Evolutionary conservation across 2,329 filamentous ascomycete genomes (phyloP).

Genomic region (Pseudogymnoascus sp.): DNA sequence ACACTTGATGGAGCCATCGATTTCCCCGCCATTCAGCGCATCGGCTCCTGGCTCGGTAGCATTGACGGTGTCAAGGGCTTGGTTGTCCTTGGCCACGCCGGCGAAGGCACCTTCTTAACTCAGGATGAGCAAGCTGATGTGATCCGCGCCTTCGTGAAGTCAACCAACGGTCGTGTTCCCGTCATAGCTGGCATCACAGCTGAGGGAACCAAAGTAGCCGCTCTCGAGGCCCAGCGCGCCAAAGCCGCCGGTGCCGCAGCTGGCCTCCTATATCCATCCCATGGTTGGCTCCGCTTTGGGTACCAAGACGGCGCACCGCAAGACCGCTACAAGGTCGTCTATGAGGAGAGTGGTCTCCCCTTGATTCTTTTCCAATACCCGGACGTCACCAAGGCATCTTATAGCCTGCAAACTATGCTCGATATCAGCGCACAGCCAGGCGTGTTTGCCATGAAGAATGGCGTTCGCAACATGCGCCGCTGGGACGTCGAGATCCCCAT

Average conservation of each 20-base stretch:
- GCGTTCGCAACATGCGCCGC: constrained; percentile 49
- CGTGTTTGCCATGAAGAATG: constrained; percentile 51
- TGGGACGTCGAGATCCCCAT: constrained; percentile 50
- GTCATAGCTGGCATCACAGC: constrained; percentile 48
- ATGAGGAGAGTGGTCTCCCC: constrained; percentile 42
- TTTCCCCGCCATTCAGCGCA: constrained; percentile 45
- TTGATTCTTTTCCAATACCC: constrained; percentile 49
- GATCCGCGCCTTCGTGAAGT: constrained; percentile 46
- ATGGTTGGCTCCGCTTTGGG: constrained; percentile 49
- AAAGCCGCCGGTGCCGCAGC: constrained; percentile 44
- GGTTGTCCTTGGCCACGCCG: constrained; percentile 47
- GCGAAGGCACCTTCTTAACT: constrained; percentile 47
- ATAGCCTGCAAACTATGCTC: constrained; percentile 44
- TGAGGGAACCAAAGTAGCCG: constrained; percentile 46
- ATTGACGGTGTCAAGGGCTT: constrained; percentile 45
- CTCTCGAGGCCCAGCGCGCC: constrained; percentile 43
- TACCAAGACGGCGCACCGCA: constrained; percentile 47
- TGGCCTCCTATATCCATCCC: constrained; percentile 45
- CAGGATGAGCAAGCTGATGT: constrained; percentile 41
- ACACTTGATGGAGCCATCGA: constrained; percentile 41
- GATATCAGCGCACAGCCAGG: constrained; percentile 46
- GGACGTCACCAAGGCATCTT: constrained; percentile 46
- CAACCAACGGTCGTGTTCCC: constrained; percentile 42
- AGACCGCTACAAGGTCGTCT: constrained; percentile 44
- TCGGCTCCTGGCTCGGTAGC: constrained; percentile 46